A percentile compares a stretch with the other conserved stretches of the same genome.
phyloP scores from a whole-genome alignment of 306 rosid species.

The Cotoneaster glaucophyllus region DNA sequence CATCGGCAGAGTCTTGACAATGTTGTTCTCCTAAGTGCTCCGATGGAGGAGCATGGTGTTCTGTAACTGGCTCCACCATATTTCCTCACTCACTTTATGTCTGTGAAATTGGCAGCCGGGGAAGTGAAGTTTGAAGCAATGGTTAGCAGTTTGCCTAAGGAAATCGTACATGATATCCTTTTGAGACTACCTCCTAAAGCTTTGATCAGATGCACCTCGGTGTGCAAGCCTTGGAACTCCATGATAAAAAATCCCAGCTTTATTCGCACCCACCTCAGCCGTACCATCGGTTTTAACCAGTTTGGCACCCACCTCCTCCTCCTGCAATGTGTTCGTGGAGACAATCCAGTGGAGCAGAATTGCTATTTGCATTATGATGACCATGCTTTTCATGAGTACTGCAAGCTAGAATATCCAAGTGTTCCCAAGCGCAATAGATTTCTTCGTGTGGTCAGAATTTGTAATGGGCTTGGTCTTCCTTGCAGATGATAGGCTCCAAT shows the following conservation, averaged over 20 bases:
- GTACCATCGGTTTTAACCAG: not conserved
- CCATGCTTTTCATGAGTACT: not conserved
- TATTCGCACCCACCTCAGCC: not conserved
- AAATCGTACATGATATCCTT: not conserved
- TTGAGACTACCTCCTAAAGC: not conserved
- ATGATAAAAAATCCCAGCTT: not conserved
- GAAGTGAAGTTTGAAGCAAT: not conserved
- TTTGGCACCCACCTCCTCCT: not conserved
- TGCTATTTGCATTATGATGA: not conserved
- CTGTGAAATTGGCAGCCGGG: too few relatives aligned
- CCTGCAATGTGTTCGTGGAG: not conserved
- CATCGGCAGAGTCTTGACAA: conserved; percentile 61
- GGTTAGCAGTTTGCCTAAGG: not conserved
- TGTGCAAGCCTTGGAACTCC: not conserved
- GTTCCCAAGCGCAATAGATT: not conserved
- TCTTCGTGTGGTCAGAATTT: not conserved
- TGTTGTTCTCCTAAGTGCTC: conserved; percentile 29
- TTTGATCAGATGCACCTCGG: not conserved
- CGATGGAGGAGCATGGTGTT: conserved; percentile 41
- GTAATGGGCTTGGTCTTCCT: not conserved
- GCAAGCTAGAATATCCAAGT: not conserved
- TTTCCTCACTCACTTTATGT: too few relatives aligned
- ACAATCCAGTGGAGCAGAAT: not conserved
- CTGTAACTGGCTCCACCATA: conserved; percentile 55
- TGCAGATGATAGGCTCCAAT: not conserved